phyloP scores from a whole-genome alignment of 2,329 filamentous ascomycete genomes.

The Scleromitrula shiraiana region DNA sequence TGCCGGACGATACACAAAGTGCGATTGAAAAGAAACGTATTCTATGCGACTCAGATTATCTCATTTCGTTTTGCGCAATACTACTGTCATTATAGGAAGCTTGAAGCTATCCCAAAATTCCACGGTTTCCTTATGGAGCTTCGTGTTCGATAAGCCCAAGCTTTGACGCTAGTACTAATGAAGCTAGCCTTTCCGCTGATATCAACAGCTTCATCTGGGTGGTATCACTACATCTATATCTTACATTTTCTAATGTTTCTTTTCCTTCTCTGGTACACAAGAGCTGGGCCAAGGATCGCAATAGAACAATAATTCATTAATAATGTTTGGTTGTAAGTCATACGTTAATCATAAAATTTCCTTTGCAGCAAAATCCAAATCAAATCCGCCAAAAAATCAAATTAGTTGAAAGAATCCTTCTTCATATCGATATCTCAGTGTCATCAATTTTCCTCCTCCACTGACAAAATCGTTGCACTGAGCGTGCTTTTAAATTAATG shows the following conservation, averaged over 20 bases:
- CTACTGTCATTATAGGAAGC: neutral
- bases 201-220: no score
- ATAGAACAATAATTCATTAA: neutral
- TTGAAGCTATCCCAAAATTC: conserved; percentile 14
- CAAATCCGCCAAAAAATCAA: neutral
- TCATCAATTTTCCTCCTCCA: no score
- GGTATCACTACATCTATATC: neutral
- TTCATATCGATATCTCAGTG: no score
- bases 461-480: no score
- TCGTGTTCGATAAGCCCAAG: neutral
- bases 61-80: neutral
- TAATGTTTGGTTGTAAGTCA: neutral
- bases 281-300: neutral
- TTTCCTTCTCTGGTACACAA: neutral
- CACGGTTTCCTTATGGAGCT: conserved; percentile 21
- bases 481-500: neutral
- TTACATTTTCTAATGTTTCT: neutral
- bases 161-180: neutral
- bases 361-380: neutral
- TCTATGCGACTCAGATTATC: no score
- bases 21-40: no score
- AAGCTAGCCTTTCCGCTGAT: conserved; percentile 8
- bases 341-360: neutral
- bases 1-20: no score
- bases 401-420: no score